A percentile compares a stretch with the other conserved stretches of the same genome.
These are phyloP conservation scores for Sugiyamaella qingdaonensis DNA, from an alignment of 805 yeast species.

Conservation along the genomic window DNA sequence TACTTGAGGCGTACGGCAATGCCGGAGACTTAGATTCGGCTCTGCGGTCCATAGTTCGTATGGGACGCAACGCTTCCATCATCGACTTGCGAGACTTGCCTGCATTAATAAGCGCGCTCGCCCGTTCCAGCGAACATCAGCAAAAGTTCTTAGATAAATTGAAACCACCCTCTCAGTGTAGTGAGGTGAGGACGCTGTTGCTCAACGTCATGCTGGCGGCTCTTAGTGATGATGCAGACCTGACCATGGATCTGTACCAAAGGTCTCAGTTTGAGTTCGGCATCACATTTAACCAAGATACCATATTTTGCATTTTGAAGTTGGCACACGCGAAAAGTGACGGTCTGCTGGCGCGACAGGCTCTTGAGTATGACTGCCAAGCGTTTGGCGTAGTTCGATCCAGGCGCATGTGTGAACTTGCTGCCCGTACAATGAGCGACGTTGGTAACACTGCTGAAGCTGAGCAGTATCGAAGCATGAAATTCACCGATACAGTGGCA, in stretches of 20 bases:
- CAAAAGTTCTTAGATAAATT: conserved; percentile 3
- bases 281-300: conserved; percentile 15
- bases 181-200: conserved; percentile 21
- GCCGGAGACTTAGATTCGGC: conserved; percentile 21
- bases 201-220: conserved; percentile 23
- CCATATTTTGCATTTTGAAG: conserved; percentile 8
- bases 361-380: background rate
- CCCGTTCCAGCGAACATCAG: background rate
- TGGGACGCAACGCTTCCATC: conserved; percentile 20
- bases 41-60: conserved; percentile 21
- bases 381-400: conserved; percentile 3
- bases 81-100: conserved; percentile 23
- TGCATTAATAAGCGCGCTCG: conserved; percentile 14
- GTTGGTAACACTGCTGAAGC: background rate
- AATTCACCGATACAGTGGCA: too few species aligned
- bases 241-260: conserved; percentile 8
- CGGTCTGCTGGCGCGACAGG: conserved; percentile 6
- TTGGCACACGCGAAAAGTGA: conserved; percentile 4
- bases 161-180: conserved; percentile 12
- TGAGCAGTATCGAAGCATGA: background rate
- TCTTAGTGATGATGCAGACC: background rate
- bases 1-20: conserved; percentile 17
- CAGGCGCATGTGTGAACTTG: conserved; percentile 1
- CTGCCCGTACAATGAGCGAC: conserved; percentile 1
- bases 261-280: conserved; percentile 4